Evolutionary conservation across 768 basidiomycete genomes (phyloP).

Genomic region (Pleurotus pulmonarius): DNA sequence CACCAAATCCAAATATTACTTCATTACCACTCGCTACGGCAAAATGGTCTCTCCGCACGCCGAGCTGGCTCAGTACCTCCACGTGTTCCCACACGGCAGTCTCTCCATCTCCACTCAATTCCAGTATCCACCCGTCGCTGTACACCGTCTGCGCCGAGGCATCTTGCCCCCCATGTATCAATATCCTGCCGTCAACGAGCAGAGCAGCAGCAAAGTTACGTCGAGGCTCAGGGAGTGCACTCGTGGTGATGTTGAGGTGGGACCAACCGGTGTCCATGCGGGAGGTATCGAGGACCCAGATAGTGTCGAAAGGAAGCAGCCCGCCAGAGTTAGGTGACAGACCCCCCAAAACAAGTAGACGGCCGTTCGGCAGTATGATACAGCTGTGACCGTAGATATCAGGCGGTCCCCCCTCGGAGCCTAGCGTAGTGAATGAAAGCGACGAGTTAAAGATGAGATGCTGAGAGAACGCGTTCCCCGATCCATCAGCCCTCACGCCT

Average conservation of each 20-base stretch:
- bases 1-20: conserved; percentile 79
- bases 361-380: conserved; percentile 64
- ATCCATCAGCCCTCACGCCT: conserved; percentile 81
- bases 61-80: conserved; percentile 50
- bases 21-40: conserved; percentile 57
- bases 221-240: conserved; percentile 50
- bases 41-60: conserved; percentile 69
- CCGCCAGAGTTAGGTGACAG: conserved; percentile 41
- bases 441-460: conserved; percentile 56
- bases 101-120: conserved; percentile 37
- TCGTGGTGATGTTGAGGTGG: conserved; percentile 29
- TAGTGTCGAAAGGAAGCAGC: conserved; percentile 51
- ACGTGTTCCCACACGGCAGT: conserved; percentile 61
- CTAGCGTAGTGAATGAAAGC: conserved; percentile 52
- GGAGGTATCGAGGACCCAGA: conserved; percentile 65
- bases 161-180: conserved; percentile 81
- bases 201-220: conserved; percentile 57
- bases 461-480: conserved; percentile 55
- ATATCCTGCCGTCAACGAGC: conserved; percentile 47
- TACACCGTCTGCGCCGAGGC: conserved; percentile 47
- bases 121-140: conserved; percentile 69
- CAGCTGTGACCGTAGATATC: conserved; percentile 73
- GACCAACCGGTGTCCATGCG: conserved; percentile 44
- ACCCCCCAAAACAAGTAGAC: conserved; percentile 75
- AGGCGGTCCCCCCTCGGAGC: conserved; percentile 54